Base-by-base conservation (phyloP, 2,329 filamentous ascomycete species). In the Orbilia oligospora region DNA sequence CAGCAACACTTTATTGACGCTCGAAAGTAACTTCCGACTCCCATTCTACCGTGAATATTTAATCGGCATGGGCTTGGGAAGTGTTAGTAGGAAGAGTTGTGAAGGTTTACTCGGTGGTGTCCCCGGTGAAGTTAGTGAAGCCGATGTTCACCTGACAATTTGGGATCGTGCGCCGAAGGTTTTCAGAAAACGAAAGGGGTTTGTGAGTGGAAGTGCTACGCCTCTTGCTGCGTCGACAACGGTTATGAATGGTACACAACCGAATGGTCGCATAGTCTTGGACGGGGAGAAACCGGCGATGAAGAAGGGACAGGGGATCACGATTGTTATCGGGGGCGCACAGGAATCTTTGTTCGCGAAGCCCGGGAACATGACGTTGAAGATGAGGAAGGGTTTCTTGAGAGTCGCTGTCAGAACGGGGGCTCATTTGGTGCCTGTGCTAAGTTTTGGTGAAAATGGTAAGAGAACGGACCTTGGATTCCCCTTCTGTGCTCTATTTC, bases 1-100 rank as follows among this genome's bases (percentile, higher is more conserved):
- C 84, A 97, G 92, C 55, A 98, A 98, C 85, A 94, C 93, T 6
- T 87, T 98, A 22, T 87, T 98, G 38, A 99, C 96, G 0, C 89
- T 99, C n/a, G 96, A 98, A 83, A 91, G 91, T 66, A 99, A 98
- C 86, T 98, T 99, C 85, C 91, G 93, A 67, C 91, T 97, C 44
- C 96, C 96, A 0, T 88, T 98, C 55, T 97, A 98, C 85, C 90
- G 96, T 76, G 95, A 99, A 84, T 98, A 97, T 84, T 90, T 95
- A n/a, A 88, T 98, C 56, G 89, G 91, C 56, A 91, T 97, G 88
- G 96, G 96, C 5, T 87, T 98, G 46, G 91, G 90, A 6, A 97
- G 93, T 3, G 96, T 99, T 9, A 97, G 93, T 0, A 92, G 94
- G 82, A 93, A 97, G 83, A 95, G 92, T 3, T 97, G 97, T 84